phyloP scores from a whole-genome alignment of 371 early-diverging fungal species.

The Apophysomyces variabilis region DNA sequence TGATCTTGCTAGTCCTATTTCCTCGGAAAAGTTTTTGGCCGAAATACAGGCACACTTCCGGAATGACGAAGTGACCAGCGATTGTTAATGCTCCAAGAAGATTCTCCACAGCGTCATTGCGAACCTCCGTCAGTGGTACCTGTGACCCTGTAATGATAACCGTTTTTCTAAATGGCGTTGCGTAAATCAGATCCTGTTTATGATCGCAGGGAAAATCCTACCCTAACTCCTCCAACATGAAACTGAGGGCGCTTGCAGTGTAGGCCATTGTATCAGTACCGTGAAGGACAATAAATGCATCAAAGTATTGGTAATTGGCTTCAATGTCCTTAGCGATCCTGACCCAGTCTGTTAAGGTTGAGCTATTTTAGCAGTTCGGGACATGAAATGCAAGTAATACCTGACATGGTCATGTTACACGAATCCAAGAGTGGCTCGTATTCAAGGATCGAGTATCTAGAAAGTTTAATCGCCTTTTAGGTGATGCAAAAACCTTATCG shows the following conservation, averaged over 20 bases:
- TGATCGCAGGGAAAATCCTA: constrained; percentile 19
- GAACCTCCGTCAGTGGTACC: constrained; percentile 92
- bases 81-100: constrained; percentile 88
- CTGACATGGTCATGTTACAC: constrained; percentile 91
- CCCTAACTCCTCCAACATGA: constrained; percentile 95
- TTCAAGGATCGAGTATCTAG: constrained; percentile 87
- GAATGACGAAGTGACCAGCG: constrained; percentile 97
- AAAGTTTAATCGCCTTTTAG: constrained; percentile 34
- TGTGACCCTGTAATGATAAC: constrained; percentile 98
- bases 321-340: constrained; percentile 96
- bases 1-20: constrained; percentile 91
- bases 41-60: constrained; percentile 96
- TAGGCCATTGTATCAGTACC: constrained; percentile 97
- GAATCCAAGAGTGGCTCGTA: constrained; percentile 94
- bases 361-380: neutral
- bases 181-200: neutral
- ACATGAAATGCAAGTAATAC: constrained; percentile 32
- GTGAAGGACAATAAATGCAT: constrained; percentile 94
- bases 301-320: constrained; percentile 88
- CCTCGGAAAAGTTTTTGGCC: constrained; percentile 94
- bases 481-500: constrained; percentile 51
- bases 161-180: constrained; percentile 70
- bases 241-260: constrained; percentile 93
- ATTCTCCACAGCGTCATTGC: constrained; percentile 97
- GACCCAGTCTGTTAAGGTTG: constrained; percentile 81